Conservation (phyloP, 148 eudicot genomes). For the Dianthus caryophyllus region DNA sequence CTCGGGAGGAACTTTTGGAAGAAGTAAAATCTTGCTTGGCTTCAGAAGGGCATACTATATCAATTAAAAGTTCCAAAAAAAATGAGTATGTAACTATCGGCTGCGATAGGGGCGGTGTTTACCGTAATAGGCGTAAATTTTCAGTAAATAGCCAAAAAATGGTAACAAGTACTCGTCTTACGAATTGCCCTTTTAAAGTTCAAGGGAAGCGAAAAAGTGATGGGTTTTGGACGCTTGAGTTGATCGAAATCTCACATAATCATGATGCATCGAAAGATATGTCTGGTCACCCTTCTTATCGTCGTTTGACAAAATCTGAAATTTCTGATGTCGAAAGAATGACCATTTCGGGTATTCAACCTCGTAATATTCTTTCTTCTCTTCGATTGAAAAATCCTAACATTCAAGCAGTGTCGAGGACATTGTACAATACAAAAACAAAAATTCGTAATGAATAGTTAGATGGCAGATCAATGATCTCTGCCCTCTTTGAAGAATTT, state of each 20-base stretch:
- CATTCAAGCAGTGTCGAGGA: constrained; percentile 3
- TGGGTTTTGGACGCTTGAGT: background rate
- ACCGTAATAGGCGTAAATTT: background rate
- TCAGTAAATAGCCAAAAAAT: no score
- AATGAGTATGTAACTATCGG: background rate
- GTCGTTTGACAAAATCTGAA: no score
- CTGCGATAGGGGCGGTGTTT: background rate
- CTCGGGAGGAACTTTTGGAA: background rate
- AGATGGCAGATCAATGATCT: background rate
- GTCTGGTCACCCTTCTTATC: no score
- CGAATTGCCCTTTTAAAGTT: background rate
- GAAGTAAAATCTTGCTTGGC: background rate
- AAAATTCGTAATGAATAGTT: constrained; percentile 2
- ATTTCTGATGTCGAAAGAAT: no score
- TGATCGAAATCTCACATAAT: background rate
- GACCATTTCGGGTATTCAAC: no score
- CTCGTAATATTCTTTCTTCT: no score
- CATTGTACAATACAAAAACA: background rate
- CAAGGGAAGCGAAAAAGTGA: background rate
- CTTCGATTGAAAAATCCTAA: no score
- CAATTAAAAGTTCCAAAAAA: background rate
- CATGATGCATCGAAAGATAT: no score
- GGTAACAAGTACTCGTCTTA: no score
- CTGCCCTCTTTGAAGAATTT: constrained; percentile 4
- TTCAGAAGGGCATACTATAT: background rate